phyloP scores from a whole-genome alignment of 108 stramenopile genomes.

The Cyclotella cryptica region DNA sequence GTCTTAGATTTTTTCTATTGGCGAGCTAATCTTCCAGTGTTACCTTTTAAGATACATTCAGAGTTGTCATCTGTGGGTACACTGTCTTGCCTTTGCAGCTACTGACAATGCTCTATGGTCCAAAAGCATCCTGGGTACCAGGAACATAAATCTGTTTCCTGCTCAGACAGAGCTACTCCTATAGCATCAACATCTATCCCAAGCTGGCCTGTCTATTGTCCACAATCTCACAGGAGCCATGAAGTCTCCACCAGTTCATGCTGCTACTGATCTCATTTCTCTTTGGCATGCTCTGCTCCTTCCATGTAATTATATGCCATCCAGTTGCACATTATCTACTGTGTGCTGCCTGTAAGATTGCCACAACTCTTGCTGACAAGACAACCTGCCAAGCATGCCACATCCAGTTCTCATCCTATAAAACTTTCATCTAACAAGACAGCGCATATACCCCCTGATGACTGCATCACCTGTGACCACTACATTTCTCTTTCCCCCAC shows the following conservation, averaged over 20 bases:
- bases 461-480: too few species aligned
- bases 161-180: conserved; percentile 10
- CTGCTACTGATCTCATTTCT: not conserved
- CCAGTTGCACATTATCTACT: not conserved
- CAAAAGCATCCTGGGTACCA: not conserved
- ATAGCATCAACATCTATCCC: conserved; percentile 19
- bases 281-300: not conserved
- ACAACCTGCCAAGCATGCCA: not conserved
- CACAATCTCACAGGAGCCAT: not conserved
- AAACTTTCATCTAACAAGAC: not conserved
- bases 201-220: not conserved
- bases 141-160: not conserved
- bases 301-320: not conserved
- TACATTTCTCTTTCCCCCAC: too few species aligned
- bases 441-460: conserved; percentile 30
- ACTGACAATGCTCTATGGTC: not conserved
- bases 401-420: not conserved
- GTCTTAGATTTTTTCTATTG: not conserved
- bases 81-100: not conserved
- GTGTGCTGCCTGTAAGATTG: too few species aligned
- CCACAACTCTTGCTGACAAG: too few species aligned
- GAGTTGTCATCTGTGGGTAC: not conserved
- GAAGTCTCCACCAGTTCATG: not conserved
- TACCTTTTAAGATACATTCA: not conserved
- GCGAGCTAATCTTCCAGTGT: too few species aligned